Conservation (phyloP, 23 red algal species). For the Gracilaria domingensis region DNA sequence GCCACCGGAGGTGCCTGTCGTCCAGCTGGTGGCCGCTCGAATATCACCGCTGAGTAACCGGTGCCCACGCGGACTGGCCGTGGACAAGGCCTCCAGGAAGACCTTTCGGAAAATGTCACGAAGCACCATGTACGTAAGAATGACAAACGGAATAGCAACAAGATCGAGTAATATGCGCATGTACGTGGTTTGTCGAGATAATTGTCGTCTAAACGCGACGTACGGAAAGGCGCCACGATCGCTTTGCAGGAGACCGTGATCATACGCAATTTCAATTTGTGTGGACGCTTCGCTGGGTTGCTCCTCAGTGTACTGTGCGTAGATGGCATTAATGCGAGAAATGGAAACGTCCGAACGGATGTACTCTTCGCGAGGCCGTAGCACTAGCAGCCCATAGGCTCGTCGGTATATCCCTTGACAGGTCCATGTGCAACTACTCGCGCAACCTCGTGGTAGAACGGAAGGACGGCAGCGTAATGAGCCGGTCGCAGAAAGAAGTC, state of each 20-base stretch:
- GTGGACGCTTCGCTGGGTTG: slow-evolving; percentile 21
- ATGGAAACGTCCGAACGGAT: slow-evolving; percentile 14
- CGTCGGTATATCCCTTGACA: slow-evolving; percentile 42
- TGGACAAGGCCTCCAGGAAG: slow-evolving; percentile 44
- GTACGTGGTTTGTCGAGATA: slow-evolving; percentile 35
- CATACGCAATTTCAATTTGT: neutral
- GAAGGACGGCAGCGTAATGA: slow-evolving; percentile 40
- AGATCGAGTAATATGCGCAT: slow-evolving; percentile 38
- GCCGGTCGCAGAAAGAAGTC: slow-evolving; percentile 57
- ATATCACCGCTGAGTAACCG: slow-evolving; percentile 4
- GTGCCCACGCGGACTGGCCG: slow-evolving; percentile 13
- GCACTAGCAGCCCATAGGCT: slow-evolving; percentile 71
- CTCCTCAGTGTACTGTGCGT: slow-evolving; percentile 48
- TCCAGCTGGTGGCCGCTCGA: neutral
- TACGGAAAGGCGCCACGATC: slow-evolving; percentile 31
- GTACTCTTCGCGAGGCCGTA: slow-evolving; percentile 31
- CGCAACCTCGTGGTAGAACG: slow-evolving; percentile 73
- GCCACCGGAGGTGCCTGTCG: neutral
- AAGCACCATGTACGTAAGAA: slow-evolving; percentile 53
- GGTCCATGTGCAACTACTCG: slow-evolving; percentile 54
- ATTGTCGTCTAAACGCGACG: neutral
- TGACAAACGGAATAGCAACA: slow-evolving; percentile 32
- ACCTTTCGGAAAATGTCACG: slow-evolving; percentile 40
- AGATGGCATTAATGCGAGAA: slow-evolving; percentile 40
- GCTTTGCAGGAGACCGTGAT: slow-evolving; percentile 20